Conservation (phyloP, 306 rosid genomes). For the Vigna mungo region DNA sequence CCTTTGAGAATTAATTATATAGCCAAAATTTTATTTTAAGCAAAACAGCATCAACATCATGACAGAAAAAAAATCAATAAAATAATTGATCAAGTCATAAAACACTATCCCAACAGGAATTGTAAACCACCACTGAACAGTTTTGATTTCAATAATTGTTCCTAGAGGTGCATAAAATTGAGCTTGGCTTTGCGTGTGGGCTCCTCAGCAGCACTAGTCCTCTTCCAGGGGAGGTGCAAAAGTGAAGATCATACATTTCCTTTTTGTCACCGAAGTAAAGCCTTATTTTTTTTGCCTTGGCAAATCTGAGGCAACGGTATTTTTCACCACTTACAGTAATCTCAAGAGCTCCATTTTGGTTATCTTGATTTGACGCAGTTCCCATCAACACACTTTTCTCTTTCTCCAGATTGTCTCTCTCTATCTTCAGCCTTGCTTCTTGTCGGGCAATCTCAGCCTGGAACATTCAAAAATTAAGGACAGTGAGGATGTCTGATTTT, state of each 20-base stretch:
- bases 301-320: slow-evolving; percentile 92
- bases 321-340: slow-evolving; percentile 99
- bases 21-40: background rate
- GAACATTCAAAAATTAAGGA: slow-evolving; percentile 24
- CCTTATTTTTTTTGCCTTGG: slow-evolving; percentile 94
- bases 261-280: slow-evolving; percentile 13
- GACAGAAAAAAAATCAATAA: background rate
- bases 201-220: slow-evolving; percentile 2
- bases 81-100: slow-evolving; percentile 27
- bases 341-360: slow-evolving; percentile 96
- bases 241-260: background rate
- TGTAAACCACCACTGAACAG: slow-evolving; percentile 29
- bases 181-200: slow-evolving; percentile 21
- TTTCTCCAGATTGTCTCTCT: slow-evolving; percentile 93
- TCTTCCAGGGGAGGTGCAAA: slow-evolving; percentile 1
- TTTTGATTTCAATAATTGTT: slow-evolving; percentile 1
- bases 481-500: background rate
- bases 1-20: background rate
- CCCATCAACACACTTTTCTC: slow-evolving; percentile 98
- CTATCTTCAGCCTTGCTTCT: slow-evolving; percentile 95
- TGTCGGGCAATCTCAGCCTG: slow-evolving; percentile 94
- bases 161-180: slow-evolving; percentile 26
- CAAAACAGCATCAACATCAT: slow-evolving; percentile 10
- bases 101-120: background rate
- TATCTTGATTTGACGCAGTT: slow-evolving; percentile 95